Evolutionary conservation across 1,284 basidiomycete species (phyloP).

Genomic region (Trichosporon inkin): DNA sequence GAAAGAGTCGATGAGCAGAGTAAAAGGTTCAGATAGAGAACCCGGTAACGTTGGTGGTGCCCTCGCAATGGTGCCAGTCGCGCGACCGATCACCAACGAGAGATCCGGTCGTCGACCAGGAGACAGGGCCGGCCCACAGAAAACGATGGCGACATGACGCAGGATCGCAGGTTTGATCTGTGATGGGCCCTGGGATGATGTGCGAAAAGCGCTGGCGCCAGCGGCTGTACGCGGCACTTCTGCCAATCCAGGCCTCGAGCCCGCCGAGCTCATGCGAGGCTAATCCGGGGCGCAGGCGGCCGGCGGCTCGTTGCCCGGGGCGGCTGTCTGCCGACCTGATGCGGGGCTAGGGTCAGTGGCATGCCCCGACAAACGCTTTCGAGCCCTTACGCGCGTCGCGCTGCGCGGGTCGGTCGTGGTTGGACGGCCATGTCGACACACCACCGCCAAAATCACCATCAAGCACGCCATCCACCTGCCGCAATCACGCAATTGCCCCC

Average conservation of each 20-base stretch:
- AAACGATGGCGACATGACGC: constrained; percentile 9
- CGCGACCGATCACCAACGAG: not conserved
- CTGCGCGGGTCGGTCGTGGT: not conserved
- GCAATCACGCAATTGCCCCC: constrained; percentile 8
- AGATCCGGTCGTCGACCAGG: not conserved
- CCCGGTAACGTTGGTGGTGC: not conserved
- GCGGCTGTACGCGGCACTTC: too few relatives aligned
- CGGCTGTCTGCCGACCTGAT: too few relatives aligned
- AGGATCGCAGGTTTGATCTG: not conserved
- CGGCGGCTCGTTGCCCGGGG: too few relatives aligned
- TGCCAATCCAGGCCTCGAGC: too few relatives aligned
- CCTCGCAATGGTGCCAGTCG: not conserved
- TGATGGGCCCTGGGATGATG: not conserved
- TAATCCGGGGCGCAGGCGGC: too few relatives aligned
- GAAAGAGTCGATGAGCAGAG: not conserved
- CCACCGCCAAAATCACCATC: not conserved
- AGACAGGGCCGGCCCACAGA: not conserved
- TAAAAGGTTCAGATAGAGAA: not conserved
- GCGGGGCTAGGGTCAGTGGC: too few relatives aligned
- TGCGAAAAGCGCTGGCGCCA: not conserved
- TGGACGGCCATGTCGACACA: not conserved
- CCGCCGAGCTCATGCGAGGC: too few relatives aligned
- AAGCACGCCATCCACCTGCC: not conserved
- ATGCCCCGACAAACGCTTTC: too few relatives aligned
- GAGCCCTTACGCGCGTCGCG: too few relatives aligned